These are phyloP conservation scores for Phyllosticta citriasiana DNA, from an alignment of 2,329 filamentous ascomycete genomes.

Conservation along the genomic window DNA sequence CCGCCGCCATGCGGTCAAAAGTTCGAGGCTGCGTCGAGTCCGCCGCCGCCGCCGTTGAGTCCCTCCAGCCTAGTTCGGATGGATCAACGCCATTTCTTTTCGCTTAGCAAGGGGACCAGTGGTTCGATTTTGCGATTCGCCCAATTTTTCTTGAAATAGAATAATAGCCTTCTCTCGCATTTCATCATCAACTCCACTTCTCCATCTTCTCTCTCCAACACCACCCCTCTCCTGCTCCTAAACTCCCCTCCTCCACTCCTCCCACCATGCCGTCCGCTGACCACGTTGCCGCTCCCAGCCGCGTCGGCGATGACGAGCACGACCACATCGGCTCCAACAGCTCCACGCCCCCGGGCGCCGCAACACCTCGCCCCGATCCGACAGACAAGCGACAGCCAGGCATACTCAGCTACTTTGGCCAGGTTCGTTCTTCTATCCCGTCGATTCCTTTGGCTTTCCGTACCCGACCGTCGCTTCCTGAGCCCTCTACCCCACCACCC, in stretches of 20 bases:
- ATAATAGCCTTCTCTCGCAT: background rate
- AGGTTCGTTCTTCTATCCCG: conserved; percentile 77
- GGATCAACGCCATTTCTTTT: background rate
- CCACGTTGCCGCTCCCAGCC: conserved; percentile 28
- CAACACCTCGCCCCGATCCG: conserved; percentile 86
- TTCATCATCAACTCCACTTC: conserved; percentile 4
- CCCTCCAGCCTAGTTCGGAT: background rate
- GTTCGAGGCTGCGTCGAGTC: background rate
- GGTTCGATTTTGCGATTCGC: conserved; percentile 14
- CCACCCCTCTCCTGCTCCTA: conserved; percentile 4
- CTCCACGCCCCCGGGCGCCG: conserved; percentile 80
- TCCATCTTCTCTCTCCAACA: conserved; percentile 1
- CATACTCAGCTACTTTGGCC: conserved; percentile 90
- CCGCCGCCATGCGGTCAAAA: conserved; percentile 1
- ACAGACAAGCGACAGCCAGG: conserved; percentile 91
- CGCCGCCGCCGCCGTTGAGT: conserved; percentile 12
- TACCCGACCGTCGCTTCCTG: conserved; percentile 29
- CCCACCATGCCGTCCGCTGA: conserved; percentile 23
- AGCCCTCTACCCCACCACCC: conserved; percentile 21
- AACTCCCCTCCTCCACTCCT: conserved; percentile 10
- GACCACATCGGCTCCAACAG: conserved; percentile 72
- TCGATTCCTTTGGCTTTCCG: conserved; percentile 36
- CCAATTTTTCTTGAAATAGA: conserved; percentile 18
- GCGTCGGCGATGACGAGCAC: conserved; percentile 49
- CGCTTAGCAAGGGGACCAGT: conserved; percentile 12